A percentile compares a stretch with the other conserved stretches of the same genome.
phyloP scores from a whole-genome alignment of 768 basidiomycete species.

The Pholiota molesta region DNA sequence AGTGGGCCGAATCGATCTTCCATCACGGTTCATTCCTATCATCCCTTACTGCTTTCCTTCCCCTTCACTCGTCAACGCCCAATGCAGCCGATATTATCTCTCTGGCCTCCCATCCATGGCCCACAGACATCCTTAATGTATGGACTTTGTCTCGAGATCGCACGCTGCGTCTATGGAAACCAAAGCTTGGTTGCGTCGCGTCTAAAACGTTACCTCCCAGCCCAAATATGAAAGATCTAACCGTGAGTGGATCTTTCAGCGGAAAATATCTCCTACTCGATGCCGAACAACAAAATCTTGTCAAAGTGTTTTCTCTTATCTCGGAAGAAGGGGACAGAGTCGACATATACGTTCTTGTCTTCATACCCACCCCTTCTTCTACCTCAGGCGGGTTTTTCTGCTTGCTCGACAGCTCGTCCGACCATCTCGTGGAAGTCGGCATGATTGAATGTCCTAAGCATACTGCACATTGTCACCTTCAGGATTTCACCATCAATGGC shows the following conservation, averaged over 20 bases:
- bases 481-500: slow-evolving; percentile 71
- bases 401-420: slow-evolving; percentile 56
- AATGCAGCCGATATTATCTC: slow-evolving; percentile 67
- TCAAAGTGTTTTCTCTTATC: slow-evolving; percentile 61
- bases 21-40: slow-evolving; percentile 70
- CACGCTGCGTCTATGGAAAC: slow-evolving; percentile 83
- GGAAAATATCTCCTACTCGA: slow-evolving; percentile 52
- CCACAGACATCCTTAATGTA: slow-evolving; percentile 71
- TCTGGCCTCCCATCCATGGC: slow-evolving; percentile 73
- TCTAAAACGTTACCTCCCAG: slow-evolving; percentile 48
- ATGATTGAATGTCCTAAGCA: slow-evolving; percentile 60
- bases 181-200: slow-evolving; percentile 72
- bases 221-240: slow-evolving; percentile 22
- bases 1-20: slow-evolving; percentile 69
- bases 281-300: slow-evolving; percentile 60
- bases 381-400: slow-evolving; percentile 82
- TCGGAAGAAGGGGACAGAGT: slow-evolving; percentile 45
- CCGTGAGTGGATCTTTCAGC: slow-evolving; percentile 17
- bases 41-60: slow-evolving; percentile 67
- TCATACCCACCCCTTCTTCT: slow-evolving; percentile 70
- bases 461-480: slow-evolving; percentile 71
- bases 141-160: slow-evolving; percentile 91
- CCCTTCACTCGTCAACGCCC: slow-evolving; percentile 48
- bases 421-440: slow-evolving; percentile 61
- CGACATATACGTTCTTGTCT: slow-evolving; percentile 62